Conservation (phyloP, 257 asterid genomes). For the Solanum corneliomulleri region DNA sequence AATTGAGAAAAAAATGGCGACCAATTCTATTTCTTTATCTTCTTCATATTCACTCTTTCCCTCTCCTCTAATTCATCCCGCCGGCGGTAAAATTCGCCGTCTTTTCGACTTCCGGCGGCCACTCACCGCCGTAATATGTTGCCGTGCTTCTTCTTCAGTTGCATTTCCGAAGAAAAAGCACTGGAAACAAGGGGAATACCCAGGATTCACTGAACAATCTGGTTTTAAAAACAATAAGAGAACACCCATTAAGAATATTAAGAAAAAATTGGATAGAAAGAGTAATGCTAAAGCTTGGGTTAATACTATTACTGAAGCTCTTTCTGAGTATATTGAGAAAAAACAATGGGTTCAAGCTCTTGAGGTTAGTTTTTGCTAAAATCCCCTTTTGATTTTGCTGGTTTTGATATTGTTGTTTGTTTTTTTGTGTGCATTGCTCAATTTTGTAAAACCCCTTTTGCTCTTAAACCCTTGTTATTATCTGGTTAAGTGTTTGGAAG, state of each 20-base stretch:
- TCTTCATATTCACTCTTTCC: background rate
- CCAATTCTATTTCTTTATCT: background rate
- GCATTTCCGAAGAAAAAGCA: constrained; percentile 37
- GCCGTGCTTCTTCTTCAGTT: constrained; percentile 3
- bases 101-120: background rate
- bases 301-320: constrained; percentile 71
- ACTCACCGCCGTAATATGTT: background rate
- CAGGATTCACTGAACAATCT: constrained; percentile 32
- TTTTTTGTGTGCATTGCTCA: background rate
- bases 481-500: background rate
- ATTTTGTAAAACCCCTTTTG: background rate
- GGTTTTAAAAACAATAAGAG: constrained; percentile 14
- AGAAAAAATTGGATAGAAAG: constrained; percentile 55
- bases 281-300: constrained; percentile 56
- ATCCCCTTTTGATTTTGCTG: background rate
- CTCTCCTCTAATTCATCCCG: background rate
- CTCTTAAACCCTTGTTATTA: background rate
- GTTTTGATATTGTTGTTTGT: background rate
- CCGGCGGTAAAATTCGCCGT: background rate
- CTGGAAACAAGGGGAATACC: constrained; percentile 73
- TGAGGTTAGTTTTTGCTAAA: constrained; percentile 24
- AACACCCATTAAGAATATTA: constrained; percentile 59
- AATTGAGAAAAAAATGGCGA: background rate
- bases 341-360: constrained; percentile 70
- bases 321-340: constrained; percentile 47